Conservation (phyloP, 2,329 filamentous ascomycete genomes). For the Colletotrichum siamense region DNA sequence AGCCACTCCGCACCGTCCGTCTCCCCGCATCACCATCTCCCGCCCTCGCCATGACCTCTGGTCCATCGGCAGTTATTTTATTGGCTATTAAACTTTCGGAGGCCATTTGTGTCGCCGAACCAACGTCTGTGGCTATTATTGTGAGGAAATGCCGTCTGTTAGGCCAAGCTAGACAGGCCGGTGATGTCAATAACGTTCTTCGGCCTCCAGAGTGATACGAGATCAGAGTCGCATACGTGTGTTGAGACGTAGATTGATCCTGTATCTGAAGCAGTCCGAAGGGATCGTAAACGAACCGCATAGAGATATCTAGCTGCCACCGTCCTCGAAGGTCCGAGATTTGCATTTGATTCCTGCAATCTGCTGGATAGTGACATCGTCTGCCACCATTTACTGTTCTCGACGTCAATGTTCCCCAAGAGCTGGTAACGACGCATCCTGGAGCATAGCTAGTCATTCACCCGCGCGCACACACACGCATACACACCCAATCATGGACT, state of each 20-base stretch:
- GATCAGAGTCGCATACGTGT: background rate
- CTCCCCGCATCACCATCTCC: conserved; percentile 2
- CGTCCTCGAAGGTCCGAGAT: background rate
- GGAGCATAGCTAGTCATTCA: background rate
- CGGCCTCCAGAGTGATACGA: background rate
- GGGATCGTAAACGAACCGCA: background rate
- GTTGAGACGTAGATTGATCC: background rate
- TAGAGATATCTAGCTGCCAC: background rate
- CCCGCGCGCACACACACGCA: background rate
- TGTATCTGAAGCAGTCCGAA: background rate
- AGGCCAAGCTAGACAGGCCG: background rate
- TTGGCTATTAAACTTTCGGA: background rate
- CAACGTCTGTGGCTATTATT: background rate
- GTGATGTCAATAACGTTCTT: background rate
- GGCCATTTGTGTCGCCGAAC: background rate
- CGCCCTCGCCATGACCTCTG: background rate
- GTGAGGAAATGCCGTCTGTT: background rate
- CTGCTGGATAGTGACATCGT: background rate
- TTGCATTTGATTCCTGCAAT: background rate
- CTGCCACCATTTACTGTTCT: background rate
- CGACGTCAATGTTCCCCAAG: background rate
- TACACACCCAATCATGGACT: background rate
- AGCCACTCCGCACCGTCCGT: background rate
- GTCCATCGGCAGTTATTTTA: conserved; percentile 4
- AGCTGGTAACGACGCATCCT: background rate